Base-by-base conservation (phyloP, 192 early-diverging fungal genomes). In the Rhizophagus sp. region DNA sequence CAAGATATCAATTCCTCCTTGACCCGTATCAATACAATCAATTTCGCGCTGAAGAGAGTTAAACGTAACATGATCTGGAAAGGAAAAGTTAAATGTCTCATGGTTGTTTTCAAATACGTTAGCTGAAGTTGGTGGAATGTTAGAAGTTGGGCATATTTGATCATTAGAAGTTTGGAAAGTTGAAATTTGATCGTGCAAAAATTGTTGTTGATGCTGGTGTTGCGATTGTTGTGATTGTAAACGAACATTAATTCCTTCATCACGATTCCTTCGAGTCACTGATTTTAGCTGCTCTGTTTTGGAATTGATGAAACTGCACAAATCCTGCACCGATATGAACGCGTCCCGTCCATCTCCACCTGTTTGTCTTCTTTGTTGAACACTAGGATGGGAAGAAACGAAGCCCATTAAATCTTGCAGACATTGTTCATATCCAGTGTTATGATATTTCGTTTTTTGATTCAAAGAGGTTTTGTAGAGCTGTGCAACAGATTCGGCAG, bases 351-450 rank as follows among this genome's bases (percentile, higher is more conserved):
- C 64, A 30, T 47, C 68, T 25, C 49, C 67, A 9, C 50, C 49
- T 39, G 17, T 57, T 36, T 79, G 77, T 12, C 13, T 33, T 65
- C 62, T 76, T 78, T 69, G 64, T 68, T 79, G 77, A 27, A 77
- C 76, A 27, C 30, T 64, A 25, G 62, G 76, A 39, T 79, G 77
- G 17, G 77, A 25, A 22, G 69, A 11, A 61, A 79, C 17, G 69
- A 70, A 79, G 15, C 52, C 64, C 66, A 79, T 57, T 27, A 79
- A 70, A 69, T 79, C 77, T 61, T 25, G 15, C 30, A 79, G 47
- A 79, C 77, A 79, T 27, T 79, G 50, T 79, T 79, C 62, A 79
- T 79, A 79, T 33, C 77, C 77, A 33, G 17, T 70, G n/a, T 79
- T 17, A 67, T 67, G 66, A 24, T 27, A 27, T 44, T 68, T 61